Conservation (phyloP, 2,329 filamentous ascomycete genomes). For the Hypoxylon sp. region DNA sequence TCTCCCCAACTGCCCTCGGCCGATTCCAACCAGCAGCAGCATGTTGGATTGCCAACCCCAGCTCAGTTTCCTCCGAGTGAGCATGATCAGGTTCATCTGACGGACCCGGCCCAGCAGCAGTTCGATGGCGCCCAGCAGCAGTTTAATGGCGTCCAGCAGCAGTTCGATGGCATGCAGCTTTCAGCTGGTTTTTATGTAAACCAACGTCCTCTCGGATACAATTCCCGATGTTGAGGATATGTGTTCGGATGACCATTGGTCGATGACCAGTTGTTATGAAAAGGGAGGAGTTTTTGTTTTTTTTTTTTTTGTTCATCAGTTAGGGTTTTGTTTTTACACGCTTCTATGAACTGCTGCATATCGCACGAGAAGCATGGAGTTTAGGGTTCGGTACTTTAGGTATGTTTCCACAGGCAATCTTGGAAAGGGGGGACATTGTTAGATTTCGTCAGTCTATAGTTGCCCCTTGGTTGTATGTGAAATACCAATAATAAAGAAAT, state of each 20-base stretch:
- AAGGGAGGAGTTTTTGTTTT: background rate
- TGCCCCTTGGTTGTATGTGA: background rate
- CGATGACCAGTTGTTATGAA: background rate
- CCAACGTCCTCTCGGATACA: background rate
- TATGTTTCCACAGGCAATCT: background rate
- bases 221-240: background rate
- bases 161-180: no score
- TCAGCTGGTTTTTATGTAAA: background rate
- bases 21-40: background rate
- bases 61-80: background rate
- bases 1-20: background rate
- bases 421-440: constrained; percentile 2
- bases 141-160: no score
- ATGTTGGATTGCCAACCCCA: background rate
- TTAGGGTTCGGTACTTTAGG: background rate
- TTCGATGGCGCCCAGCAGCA: no score
- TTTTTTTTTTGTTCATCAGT: background rate
- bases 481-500: background rate
- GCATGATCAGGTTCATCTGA: background rate
- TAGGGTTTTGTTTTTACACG: background rate
- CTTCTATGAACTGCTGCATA: background rate
- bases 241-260: background rate
- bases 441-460: constrained; percentile 3
- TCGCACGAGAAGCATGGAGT: background rate
- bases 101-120: background rate